Conservation (phyloP, 345 rosid species). For the Populus ilicifolia region DNA sequence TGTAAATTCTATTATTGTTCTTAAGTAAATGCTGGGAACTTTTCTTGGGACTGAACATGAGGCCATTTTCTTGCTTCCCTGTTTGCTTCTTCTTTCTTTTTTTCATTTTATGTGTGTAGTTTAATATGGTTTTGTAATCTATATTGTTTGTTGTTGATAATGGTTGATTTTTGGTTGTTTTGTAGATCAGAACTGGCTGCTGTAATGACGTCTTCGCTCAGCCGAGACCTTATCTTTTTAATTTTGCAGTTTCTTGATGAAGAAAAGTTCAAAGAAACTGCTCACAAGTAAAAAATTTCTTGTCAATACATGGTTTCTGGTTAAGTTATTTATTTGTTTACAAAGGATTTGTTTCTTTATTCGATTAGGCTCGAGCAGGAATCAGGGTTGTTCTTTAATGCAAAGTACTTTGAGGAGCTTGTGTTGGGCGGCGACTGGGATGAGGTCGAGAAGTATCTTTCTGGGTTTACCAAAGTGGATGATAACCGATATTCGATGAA, state of each 20-base stretch:
- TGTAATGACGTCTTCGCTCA: slow-evolving; percentile 29
- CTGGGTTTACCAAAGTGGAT: slow-evolving; percentile 35
- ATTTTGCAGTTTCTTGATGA: slow-evolving; percentile 45
- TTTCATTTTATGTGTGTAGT: not conserved
- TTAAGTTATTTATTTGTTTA: not conserved
- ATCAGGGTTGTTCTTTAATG: slow-evolving; percentile 35
- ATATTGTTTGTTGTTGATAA: not conserved
- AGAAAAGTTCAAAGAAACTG: slow-evolving; percentile 35
- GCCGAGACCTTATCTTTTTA: slow-evolving; percentile 40
- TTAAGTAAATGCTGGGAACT: not conserved
- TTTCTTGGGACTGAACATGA: not conserved
- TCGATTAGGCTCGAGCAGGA: slow-evolving; percentile 42
- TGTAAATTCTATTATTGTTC: not conserved
- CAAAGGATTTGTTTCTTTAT: not conserved
- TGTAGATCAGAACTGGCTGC: slow-evolving; percentile 14
- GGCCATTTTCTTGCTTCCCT: not conserved
- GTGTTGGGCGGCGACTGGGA: slow-evolving; percentile 37
- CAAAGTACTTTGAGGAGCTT: slow-evolving; percentile 37
- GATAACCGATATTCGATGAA: slow-evolving; percentile 42
- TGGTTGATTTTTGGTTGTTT: slow-evolving; percentile 3
- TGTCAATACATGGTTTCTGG: not conserved
- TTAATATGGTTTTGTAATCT: not conserved
- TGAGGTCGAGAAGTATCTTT: slow-evolving; percentile 40
- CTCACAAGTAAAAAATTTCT: slow-evolving; percentile 27
- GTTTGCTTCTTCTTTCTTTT: slow-evolving; percentile 1